Evolutionary conservation across 2,329 filamentous ascomycete species (phyloP).

Genomic region (Didymella pomorum): DNA sequence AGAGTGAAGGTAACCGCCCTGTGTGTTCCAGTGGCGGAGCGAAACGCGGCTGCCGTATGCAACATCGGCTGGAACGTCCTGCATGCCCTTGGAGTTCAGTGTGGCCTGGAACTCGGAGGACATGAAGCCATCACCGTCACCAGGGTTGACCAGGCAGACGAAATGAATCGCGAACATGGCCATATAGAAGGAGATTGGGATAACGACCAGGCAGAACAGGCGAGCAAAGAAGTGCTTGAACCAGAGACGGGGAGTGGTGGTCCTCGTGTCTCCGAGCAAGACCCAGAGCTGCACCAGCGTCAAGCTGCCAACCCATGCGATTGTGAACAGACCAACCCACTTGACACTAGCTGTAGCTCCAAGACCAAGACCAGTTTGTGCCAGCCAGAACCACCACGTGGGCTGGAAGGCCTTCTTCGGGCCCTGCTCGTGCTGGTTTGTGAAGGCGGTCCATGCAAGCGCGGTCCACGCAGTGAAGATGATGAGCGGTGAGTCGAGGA

Average conservation of each 20-base stretch:
- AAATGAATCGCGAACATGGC: constrained; percentile 98
- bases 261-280: constrained; percentile 85
- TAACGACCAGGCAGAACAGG: constrained; percentile 87
- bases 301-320: constrained; percentile 94
- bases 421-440: constrained; percentile 94
- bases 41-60: constrained; percentile 85
- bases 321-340: constrained; percentile 98
- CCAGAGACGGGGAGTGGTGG: constrained; percentile 84
- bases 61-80: constrained; percentile 91
- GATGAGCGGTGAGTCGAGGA: constrained; percentile 93
- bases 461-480: constrained; percentile 92
- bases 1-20: constrained; percentile 96
- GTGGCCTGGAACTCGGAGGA: constrained; percentile 99
- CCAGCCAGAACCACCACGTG: constrained; percentile 98
- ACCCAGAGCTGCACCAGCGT: constrained; percentile 95
- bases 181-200: constrained; percentile 91
- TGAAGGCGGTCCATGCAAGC: constrained; percentile 89
- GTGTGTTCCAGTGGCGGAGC: constrained; percentile 94
- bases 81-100: constrained; percentile 95
- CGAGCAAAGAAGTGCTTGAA: constrained; percentile 94
- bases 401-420: constrained; percentile 85
- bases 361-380: constrained; percentile 82
- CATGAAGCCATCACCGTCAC: constrained; percentile 99
- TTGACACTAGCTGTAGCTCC: constrained; percentile 95
- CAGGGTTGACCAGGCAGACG: constrained; percentile 88